Base-by-base conservation (phyloP, 139 green algal species). In the Tetratostichococcus sp. region DNA sequence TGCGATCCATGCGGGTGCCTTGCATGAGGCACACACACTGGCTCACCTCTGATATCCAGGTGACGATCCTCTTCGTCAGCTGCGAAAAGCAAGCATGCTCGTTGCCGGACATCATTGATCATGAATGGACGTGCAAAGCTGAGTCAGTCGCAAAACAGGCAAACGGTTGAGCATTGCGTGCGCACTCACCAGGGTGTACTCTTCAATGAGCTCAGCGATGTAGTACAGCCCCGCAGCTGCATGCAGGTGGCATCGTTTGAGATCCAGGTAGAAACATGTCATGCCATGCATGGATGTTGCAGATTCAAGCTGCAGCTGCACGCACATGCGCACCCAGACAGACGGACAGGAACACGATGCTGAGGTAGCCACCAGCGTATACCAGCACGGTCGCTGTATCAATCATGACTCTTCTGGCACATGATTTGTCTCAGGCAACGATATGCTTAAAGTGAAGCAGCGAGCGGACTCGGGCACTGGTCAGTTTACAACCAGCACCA, bases 201-300 rank as follows among this genome's bases (percentile, higher is more conserved):
- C 83, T 62, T 88, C 83, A 26, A 85, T 80, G 22, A 88, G 74
- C 70, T 88, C 83, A 34, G 83, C 83, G 2, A 88, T 19, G 35
- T 88, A 88, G 58, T 87, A 88, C 31, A 88, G 71, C 22, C 74
- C 83, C 30, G 81, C 84, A 5, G 83, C 83, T 86, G 80, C 75
- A 81, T 33, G n/a, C 23, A 14, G 28, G 19, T 59, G 30, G n/a
- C 14, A 25, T 42, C 70, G 42, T 19, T 26, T 59, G 16, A 59
- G 19, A 19, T 19, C 43, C 35, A 58, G 5, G 25, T 3, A 43
- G 11, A 6, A 16, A 65, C 35, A 28, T 1, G 26, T n/a, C 4
- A 11, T 6, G 4, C 16, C 69, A 65, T 73, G 43, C 1, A 35
- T 11, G n/a, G n/a, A n/a, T n/a, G n/a, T n/a, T n/a, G n/a, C n/a